Evolutionary conservation across 345 rosid species (phyloP), one percentile per base, ranked within the genome.

Genomic region (Ceriops decandra): DNA sequence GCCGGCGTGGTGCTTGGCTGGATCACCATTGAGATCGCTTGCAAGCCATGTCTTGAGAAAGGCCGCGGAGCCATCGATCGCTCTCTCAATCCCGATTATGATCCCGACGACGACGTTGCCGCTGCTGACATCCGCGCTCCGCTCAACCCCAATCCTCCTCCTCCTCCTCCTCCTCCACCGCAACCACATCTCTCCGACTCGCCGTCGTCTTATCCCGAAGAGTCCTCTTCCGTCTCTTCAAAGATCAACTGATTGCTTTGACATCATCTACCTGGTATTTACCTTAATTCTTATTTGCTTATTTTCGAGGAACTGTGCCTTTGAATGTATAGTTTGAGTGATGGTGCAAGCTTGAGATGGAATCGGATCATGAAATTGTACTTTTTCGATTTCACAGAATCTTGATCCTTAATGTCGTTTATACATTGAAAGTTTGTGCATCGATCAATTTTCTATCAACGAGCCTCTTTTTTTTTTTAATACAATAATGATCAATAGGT

Each of bases 11-110:
- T 90, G 4, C 70, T 90, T 58, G 96, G 87, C 11, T 90, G 96
- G 93, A 86, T 90, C 52, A 69, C 93, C 64, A 88, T 90, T 15
- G 96, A 90, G 81, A 81, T 90, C 62, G 93, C 96, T 30, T 90
- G 93, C 80, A 88, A 88, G 81, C 96, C 96, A 56, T 88, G 96
- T 69, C 82, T 90, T 7, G 88, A 88, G 15, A 71, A 63, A 46
- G 96, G 96, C 47, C 91, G 92, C 28, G 82, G 86, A 74, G 96
- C 93, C 62, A 85, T 90, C 69, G 91, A 87, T 77, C 85, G 85
- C 64, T 87, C 96, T 62, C 96, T 90, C 38, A 64, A 90, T 67
- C 96, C 96, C 57, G 84, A 90, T 67, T 86, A 90, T 79, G 96
- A 90, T 57, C 91, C 96, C 58, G 92, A 90, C 80, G 88, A 81